Evolutionary conservation across 176 grass and related monocot species (phyloP), one percentile per base, ranked within the genome.

Genomic region (Hordeum marinum): DNA sequence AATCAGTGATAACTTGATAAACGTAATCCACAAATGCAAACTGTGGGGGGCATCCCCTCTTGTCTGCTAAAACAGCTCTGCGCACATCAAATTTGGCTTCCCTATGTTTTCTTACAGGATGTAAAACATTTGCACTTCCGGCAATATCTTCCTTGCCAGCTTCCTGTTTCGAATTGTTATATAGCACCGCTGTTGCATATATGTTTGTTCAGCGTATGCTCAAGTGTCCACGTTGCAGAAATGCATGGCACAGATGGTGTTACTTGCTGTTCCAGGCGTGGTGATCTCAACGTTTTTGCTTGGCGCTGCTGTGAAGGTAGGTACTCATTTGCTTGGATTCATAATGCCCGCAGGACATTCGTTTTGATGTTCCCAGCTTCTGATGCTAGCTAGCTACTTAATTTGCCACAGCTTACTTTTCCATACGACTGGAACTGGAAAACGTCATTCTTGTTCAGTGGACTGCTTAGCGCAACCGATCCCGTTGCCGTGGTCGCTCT

Each of bases 401-500:
- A 41, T 81, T 27, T 84, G n/a, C 17, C 82, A 25, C 68, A 98
- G 96, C 18, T 90, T 10, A 80, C 89, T 75, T 95, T 98, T 90
- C 96, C 96, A 14, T 98, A 95, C n/a, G 48, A 93, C 14, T 98
- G 93, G 96, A 87, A 87, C 87, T 98, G 96, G 96, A 98, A 95
- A 87, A 94, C 88, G 77, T 94, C 96, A 46, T 85, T 98, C 76
- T 90, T 98, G 58, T 84, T 98, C 26, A 90, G 96, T 35, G 96
- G 96, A 35, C 60, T 98, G 65, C 93, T 98, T 83, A 95, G 96
- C 87, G 96, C 96, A 17, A 98, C 96, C 1, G 96, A 98, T 85
- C 96, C 96, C 62, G 91, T 98, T 79, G 93, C 91, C 76, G 91
- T 94, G 65, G 96, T 98, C 55, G 96, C 96, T 14, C 80, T 95